Base-by-base conservation (phyloP, 805 yeast species). In the Isabelozyma heimii region DNA sequence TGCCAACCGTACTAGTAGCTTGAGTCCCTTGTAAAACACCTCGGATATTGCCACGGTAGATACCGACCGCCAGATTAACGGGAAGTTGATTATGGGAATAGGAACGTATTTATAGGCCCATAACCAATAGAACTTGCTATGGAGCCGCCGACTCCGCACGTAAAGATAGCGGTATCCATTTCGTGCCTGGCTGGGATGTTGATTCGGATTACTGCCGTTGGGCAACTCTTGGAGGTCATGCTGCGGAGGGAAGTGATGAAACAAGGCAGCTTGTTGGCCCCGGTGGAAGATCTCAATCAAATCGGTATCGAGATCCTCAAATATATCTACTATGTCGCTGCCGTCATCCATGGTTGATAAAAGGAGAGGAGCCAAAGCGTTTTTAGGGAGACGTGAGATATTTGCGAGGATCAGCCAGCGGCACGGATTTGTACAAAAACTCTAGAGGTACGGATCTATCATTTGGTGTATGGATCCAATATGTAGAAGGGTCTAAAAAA, bases 231-330 rank as follows among this genome's bases (percentile, higher is more conserved):
- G 35, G 35, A 30, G 35, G 35, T 30, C n/a, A 13, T 30, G 35
- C 8, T 30, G n/a, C 35, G n/a, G 35, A 13, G 35, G 35, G n/a
- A 30, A 10, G 35, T 13, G 35, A 10, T 47, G 47, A 33, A 60
- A 50, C 8, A 59, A 38, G 9, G 48, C 54, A 37, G 49, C 53
- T 15, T 47, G 15, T 24, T 53, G 58, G 30, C 53, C 51, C 13
- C 57, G 45, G 16, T 50, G 54, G 45, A 61, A 57, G 26, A 60
- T 41, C 16, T 63, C 65, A 2, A 55, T 42, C 1, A 61, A 52
- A n/a, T 54, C 57, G 24, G 51, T 42, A 38, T 62, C 63, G 17
- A 63, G 50, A 45, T 57, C 57, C 35, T 54, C 47, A 44, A 63
- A 59, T 13, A 61, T 52, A 51, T 62, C 65, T 13, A 57, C 44